Percentiles rank a stretch among this genome's conserved stretches.
These are phyloP conservation scores for Juglanconis sp. DNA, from an alignment of 2,329 filamentous ascomycete genomes.

Conservation along the genomic window DNA sequence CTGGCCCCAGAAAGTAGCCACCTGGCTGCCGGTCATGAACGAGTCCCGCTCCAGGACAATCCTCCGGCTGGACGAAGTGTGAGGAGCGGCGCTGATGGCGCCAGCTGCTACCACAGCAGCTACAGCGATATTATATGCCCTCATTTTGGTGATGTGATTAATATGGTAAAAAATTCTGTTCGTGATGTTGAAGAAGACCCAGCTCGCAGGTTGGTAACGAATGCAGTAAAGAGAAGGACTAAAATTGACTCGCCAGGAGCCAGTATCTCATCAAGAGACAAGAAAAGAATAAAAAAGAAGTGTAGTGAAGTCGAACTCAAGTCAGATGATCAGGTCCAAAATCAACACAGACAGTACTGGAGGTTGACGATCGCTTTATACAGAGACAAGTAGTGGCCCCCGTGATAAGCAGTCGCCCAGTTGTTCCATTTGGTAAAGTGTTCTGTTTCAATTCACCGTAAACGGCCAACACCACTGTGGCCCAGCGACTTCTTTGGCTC, in stretches of 20 bases:
- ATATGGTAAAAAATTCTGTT: neutral
- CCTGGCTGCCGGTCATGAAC: neutral
- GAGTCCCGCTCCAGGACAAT: neutral
- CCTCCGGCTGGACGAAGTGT: neutral
- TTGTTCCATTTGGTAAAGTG: too few relatives aligned
- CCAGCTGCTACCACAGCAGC: neutral
- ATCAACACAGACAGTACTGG: too few relatives aligned
- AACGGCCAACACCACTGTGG: too few relatives aligned
- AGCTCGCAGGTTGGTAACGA: neutral
- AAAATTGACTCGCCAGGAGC: constrained; percentile 10
- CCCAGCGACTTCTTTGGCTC: too few relatives aligned
- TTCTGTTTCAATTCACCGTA: too few relatives aligned
- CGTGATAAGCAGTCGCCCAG: too few relatives aligned
- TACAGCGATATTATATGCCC: neutral
- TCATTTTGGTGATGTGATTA: constrained; percentile 4
- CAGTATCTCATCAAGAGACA: constrained; percentile 9
- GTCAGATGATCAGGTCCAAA: too few relatives aligned
- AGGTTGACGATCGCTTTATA: too few relatives aligned
- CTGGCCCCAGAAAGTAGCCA: constrained; percentile 9
- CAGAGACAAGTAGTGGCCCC: too few relatives aligned
- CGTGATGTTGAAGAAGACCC: too few relatives aligned
- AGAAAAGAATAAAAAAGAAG: neutral
- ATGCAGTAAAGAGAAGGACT: neutral
- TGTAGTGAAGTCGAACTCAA: too few relatives aligned
- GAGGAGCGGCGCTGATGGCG: neutral